A percentile compares a stretch with the other conserved stretches of the same genome.
phyloP scores from a whole-genome alignment of 1,284 basidiomycete species.

The Pisolithus thermaeus region DNA sequence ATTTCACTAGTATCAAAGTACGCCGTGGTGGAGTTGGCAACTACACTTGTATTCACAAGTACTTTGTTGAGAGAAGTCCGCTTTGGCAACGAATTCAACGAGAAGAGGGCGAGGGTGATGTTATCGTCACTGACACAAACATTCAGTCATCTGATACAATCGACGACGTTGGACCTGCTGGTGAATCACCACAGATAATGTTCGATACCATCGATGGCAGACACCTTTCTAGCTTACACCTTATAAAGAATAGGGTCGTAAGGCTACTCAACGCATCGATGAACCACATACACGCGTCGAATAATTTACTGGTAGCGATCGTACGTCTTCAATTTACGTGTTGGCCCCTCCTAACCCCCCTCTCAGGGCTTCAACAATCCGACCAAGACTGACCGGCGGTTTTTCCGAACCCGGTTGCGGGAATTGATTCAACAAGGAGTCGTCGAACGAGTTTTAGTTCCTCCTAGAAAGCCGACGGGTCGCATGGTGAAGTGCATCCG shows the following conservation, averaged over 20 bases:
- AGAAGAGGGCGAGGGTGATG: conserved; percentile 49
- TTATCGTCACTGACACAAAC: conserved; percentile 16
- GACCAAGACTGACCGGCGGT: conserved; percentile 66
- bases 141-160: conserved; percentile 22
- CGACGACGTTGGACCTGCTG: conserved; percentile 26
- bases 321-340: conserved; percentile 36
- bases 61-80: conserved; percentile 67
- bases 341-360: conserved; percentile 4
- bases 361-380: conserved; percentile 66
- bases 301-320: conserved; percentile 64
- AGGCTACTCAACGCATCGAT: conserved; percentile 64
- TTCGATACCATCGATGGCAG: conserved; percentile 72
- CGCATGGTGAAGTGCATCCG: conserved; percentile 58
- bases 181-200: conserved; percentile 27
- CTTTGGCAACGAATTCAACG: conserved; percentile 67
- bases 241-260: conserved; percentile 60
- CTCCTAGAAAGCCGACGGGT: conserved; percentile 42
- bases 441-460: conserved; percentile 67
- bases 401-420: conserved; percentile 66
- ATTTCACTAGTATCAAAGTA: conserved; percentile 55
- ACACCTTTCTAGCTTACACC: conserved; percentile 65
- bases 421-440: conserved; percentile 65
- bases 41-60: conserved; percentile 70
- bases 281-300: conserved; percentile 60
- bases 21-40: conserved; percentile 70